A percentile compares a stretch with the other conserved stretches of the same genome.
These are phyloP conservation scores for Mucor lusitanicus DNA, from an alignment of 371 early-diverging fungal species.

Conservation along the genomic window DNA sequence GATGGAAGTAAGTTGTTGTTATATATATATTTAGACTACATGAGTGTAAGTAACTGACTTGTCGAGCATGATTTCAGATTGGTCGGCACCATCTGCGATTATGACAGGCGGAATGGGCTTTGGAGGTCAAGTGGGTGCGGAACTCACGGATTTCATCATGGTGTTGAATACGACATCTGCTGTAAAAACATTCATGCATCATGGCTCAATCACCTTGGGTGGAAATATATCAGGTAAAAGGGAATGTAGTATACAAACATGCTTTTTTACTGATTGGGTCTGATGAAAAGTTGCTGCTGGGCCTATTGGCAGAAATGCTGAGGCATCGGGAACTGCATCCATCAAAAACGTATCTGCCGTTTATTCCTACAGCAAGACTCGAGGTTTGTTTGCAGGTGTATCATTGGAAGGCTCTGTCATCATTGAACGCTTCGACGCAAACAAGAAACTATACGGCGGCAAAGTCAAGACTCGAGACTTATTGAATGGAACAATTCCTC, in stretches of 20 bases:
- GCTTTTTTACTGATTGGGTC: too few relatives aligned
- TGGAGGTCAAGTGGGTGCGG: slow-evolving; percentile 76
- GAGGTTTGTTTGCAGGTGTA: slow-evolving; percentile 81
- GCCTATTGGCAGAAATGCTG: slow-evolving; percentile 78
- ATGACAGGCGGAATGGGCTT: slow-evolving; percentile 69
- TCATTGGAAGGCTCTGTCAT: slow-evolving; percentile 91
- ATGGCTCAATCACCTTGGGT: slow-evolving; percentile 76
- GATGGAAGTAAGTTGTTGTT: slow-evolving; percentile 37
- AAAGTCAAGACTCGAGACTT: slow-evolving; percentile 75
- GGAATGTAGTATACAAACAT: too few relatives aligned
- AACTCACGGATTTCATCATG: slow-evolving; percentile 79
- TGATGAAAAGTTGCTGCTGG: slow-evolving; percentile 67
- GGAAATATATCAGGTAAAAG: slow-evolving; percentile 56
- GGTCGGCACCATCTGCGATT: slow-evolving; percentile 65
- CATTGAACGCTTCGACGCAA: slow-evolving; percentile 86
- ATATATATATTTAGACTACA: neutral
- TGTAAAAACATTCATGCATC: slow-evolving; percentile 72
- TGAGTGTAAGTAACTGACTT: neutral
- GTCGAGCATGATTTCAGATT: slow-evolving; percentile 18
- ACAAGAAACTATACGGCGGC: slow-evolving; percentile 80
- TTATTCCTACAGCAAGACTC: slow-evolving; percentile 72
- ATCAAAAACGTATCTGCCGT: slow-evolving; percentile 50
- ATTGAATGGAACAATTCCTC: slow-evolving; percentile 68
- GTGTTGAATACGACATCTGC: slow-evolving; percentile 79
- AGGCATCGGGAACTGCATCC: slow-evolving; percentile 67